Percentiles rank a stretch among this genome's conserved stretches.
Evolutionary conservation across 192 early-diverging fungal species (phyloP).

Genomic region (Pilobolus umbonatus): DNA sequence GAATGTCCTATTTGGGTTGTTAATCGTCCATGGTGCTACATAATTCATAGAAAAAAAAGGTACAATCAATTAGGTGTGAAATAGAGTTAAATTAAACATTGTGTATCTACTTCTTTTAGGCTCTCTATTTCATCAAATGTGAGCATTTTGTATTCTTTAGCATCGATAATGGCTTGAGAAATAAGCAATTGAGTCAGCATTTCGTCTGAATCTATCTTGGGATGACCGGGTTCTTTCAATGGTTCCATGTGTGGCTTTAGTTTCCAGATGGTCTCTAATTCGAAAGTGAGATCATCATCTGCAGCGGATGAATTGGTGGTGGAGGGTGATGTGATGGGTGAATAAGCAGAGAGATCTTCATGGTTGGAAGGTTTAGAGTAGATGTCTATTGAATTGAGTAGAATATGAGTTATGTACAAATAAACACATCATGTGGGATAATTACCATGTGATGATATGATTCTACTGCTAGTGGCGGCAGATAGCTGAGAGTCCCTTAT

Average conservation of each 20-base stretch:
- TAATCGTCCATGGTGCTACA: constrained; percentile 48
- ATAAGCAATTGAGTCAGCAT: constrained; percentile 35
- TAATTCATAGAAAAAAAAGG: constrained; percentile 4
- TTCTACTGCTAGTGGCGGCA: not conserved
- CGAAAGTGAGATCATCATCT: constrained; percentile 1
- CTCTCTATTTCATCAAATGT: constrained; percentile 48
- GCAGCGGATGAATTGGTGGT: not conserved
- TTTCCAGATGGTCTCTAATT: constrained; percentile 13
- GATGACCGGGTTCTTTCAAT: not conserved
- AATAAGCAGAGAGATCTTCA: not conserved
- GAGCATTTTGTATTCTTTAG: constrained; percentile 48
- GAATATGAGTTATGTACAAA: not conserved
- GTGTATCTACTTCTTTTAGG: constrained; percentile 42
- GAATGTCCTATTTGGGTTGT: constrained; percentile 42
- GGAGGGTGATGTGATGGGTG: not conserved
- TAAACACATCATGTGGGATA: not conserved
- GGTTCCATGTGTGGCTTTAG: not conserved
- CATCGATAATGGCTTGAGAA: constrained; percentile 50
- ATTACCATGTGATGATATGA: constrained; percentile 12
- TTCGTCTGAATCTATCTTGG: constrained; percentile 8
- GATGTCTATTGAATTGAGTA: not conserved
- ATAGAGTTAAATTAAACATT: not conserved
- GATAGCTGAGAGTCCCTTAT: constrained; percentile 15
- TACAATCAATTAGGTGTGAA: not conserved
- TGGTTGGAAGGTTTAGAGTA: not conserved